Conservation (phyloP, 768 basidiomycete genomes). For the Mycena indigotica region DNA sequence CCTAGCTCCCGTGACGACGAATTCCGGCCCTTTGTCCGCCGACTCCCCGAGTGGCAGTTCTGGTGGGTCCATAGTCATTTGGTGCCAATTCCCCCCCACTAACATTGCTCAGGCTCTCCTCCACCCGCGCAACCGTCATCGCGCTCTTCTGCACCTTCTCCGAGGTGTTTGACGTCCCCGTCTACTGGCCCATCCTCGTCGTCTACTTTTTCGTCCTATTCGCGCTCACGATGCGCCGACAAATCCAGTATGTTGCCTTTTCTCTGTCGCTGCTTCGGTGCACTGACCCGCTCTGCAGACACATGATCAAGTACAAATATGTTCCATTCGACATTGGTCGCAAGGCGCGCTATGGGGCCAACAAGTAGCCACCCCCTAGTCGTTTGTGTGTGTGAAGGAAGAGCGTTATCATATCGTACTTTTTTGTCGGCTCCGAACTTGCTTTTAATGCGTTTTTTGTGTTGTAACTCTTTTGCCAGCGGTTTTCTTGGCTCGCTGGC, state of each 20-base stretch:
- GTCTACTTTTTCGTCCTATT: constrained; percentile 97
- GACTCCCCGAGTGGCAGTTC: constrained; percentile 96
- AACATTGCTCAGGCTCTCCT: constrained; percentile 69
- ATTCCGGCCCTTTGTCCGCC: constrained; percentile 93
- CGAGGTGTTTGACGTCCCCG: constrained; percentile 89
- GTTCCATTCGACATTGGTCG: constrained; percentile 94
- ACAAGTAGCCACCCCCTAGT: constrained; percentile 40
- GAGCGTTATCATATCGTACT: neutral
- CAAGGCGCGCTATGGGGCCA: constrained; percentile 81
- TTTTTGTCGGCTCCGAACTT: no score
- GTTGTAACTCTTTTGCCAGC: neutral
- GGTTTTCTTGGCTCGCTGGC: neutral
- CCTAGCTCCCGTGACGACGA: constrained; percentile 85
- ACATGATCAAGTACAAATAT: constrained; percentile 99
- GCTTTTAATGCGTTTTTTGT: neutral
- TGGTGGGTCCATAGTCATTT: constrained; percentile 54
- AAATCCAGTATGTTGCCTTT: constrained; percentile 77
- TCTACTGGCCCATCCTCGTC: constrained; percentile 98
- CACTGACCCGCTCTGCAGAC: constrained; percentile 59
- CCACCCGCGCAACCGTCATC: constrained; percentile 85
- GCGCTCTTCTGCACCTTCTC: constrained; percentile 82
- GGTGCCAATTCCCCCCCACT: neutral
- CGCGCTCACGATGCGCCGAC: constrained; percentile 91
- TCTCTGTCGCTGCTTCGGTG: no score
- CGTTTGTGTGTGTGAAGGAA: neutral